Base-by-base conservation (phyloP, 352 stramenopile species). In the Globisporangium lucens region DNA sequence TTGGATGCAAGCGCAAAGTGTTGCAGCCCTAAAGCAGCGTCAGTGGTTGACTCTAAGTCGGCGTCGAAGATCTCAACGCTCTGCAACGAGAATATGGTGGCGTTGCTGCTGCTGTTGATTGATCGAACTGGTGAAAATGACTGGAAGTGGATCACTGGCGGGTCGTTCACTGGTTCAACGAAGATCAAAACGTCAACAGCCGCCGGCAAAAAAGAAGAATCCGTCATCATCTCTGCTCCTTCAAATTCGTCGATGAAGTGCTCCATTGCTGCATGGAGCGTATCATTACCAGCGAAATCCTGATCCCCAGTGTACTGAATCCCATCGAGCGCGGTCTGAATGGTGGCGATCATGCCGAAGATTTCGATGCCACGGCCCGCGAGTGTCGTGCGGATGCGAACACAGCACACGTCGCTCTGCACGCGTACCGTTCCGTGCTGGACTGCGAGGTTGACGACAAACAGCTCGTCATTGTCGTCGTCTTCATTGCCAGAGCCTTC, bases 241-340 rank as follows among this genome's bases (percentile, higher is more conserved):
- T 13, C 55, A 12, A 27, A n/a, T 7, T 27, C 55, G 29, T 46
- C 55, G 30, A 46, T 20, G 4, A 27, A 53, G 10, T 6, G 38
- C 22, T 66, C 15, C 4, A 73, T 56, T 13, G 56, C 52, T 10
- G 65, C 22, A 0, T 29, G 43, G 1, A 78, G 56, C 33, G 36
- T 33, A 29, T 76, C 73, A 13, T 35, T 20, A 0, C 70, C 73
- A 17, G 53, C 63, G 30, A 75, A 78, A 30, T 74, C 51, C 4
- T 35, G 12, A n/a, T 63, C 41, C 3, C 70, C 60, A 9, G n/a
- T 22, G 63, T 78, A 78, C 27, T 60, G 4, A 22, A 71, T n/a
- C 15, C 55, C 41, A 56, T 65, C 13, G 10, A 72, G 56, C 10
- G 67, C 61, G 30, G 56, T 51, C 4, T 62, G 55, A 52, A 68